These are phyloP conservation scores for Bolboschoenus planiculmis DNA, from an alignment of 176 grass and related monocot genomes.

Conservation along the genomic window DNA sequence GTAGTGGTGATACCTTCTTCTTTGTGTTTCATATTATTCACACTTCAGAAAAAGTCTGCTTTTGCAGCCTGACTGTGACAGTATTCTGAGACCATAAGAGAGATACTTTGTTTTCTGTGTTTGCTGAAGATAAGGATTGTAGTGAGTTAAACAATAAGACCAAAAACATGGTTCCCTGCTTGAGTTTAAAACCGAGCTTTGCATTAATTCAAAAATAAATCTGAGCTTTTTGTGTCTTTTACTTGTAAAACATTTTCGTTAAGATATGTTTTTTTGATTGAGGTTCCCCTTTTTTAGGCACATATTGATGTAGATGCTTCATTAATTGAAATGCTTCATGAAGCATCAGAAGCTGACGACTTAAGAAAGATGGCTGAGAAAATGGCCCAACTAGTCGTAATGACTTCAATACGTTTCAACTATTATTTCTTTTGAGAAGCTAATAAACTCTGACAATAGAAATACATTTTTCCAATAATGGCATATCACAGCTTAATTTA, in stretches of 20 bases:
- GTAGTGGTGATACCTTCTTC: neutral
- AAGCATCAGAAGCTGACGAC: conserved; percentile 30
- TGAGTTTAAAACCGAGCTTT: neutral
- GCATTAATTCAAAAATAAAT: neutral
- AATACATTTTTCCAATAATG: neutral
- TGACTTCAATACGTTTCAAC: neutral
- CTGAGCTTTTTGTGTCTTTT: neutral
- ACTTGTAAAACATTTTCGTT: neutral
- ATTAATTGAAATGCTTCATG: conserved; percentile 36
- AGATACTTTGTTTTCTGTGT: neutral
- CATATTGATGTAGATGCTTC: conserved; percentile 20
- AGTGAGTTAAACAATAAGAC: neutral
- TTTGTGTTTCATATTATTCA: neutral
- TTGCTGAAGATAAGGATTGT: neutral
- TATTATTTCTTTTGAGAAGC: neutral
- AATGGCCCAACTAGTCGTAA: conserved; percentile 18
- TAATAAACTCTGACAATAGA: neutral
- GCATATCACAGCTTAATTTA: neutral
- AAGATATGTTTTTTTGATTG: neutral
- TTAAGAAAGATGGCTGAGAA: conserved; percentile 36
- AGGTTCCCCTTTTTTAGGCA: conserved; percentile 23
- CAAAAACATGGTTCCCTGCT: neutral
- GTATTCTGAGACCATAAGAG: neutral
- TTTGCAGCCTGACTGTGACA: neutral
- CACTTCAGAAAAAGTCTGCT: neutral